A percentile compares a stretch with the other conserved stretches of the same genome.
Evolutionary conservation across 2,329 filamentous ascomycete species (phyloP).

Genomic region (Dactylonectria macrodidyma): DNA sequence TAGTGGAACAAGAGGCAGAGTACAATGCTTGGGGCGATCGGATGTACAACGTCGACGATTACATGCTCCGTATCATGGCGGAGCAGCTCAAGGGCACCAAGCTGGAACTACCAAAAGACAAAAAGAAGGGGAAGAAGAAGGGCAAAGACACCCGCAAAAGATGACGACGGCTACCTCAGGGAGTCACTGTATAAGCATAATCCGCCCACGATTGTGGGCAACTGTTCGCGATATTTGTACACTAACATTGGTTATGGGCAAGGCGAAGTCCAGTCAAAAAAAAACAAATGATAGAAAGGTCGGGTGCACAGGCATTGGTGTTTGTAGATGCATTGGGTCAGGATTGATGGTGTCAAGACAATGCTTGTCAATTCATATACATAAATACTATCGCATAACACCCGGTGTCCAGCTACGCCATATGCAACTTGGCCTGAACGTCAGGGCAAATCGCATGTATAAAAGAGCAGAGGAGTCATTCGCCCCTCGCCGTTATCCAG

Average conservation of each 20-base stretch:
- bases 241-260: conserved; percentile 19
- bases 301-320: conserved; percentile 20
- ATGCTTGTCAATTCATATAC: conserved; percentile 31
- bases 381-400: conserved; percentile 35
- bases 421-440: conserved; percentile 29
- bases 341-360: conserved; percentile 8
- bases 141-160: conserved; percentile 71
- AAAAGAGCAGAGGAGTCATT: conserved; percentile 39
- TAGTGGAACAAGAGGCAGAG: conserved; percentile 61
- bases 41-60: conserved; percentile 79
- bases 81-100: conserved; percentile 71
- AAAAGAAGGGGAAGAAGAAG: conserved; percentile 73
- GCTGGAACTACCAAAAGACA: conserved; percentile 75
- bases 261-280: conserved; percentile 13
- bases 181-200: conserved; percentile 28
- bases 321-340: conserved; percentile 28
- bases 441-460: conserved; percentile 32
- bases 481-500: conserved; percentile 41
- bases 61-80: conserved; percentile 80
- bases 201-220: conserved; percentile 20
- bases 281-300: conserved; percentile 28
- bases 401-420: conserved; percentile 35
- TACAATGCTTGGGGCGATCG: conserved; percentile 71
- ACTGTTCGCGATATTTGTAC: conserved; percentile 28
- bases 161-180: conserved; percentile 42